Base-by-base conservation (phyloP, 768 basidiomycete genomes). In the Leccinum variicolor region DNA sequence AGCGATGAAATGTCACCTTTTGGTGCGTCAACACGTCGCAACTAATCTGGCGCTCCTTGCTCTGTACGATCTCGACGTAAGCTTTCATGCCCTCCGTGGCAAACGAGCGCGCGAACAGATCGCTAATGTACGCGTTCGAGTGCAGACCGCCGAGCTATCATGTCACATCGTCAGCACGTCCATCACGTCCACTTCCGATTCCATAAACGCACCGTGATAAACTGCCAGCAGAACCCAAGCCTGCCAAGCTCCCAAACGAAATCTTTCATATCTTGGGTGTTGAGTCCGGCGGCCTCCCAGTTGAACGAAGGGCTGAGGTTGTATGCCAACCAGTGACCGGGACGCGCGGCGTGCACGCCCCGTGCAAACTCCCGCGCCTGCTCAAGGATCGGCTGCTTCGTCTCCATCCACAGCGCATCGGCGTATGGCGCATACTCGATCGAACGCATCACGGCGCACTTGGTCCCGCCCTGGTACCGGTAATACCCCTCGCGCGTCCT, bases 61-160 rank as follows among this genome's bases (percentile, higher is more conserved):
- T 80, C 73, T 99, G 97, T 54, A 99, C 79, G 57, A 98, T 77
- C 75, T 95, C 92, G 61, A 98, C 95, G 69, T 98, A 99, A 2
- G 97, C 97, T 74, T 98, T 94, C 97, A 99, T 99, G 43, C 96
- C 97, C 61, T 96, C 95, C 74, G 86, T 88, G 36, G 93, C 89
- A 70, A 85, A 98, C 53, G 89, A 82, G 64, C 84, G 74, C 4
- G 97, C 96, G 73, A 99, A 98, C 23, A 89, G 75, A 71, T 98
- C 94, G 64, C 88, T 92, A 70, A 98, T 98, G 74, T 94, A 96
- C 29, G 89, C 97, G 74, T 97, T 99, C 59, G 95, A 96, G 72
- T 99, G 97, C 45, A 99, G 81, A 56, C 97, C 97, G 46, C 85
- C 97, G 59, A 99, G 91, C 94, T 97, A 60, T 50, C 23, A 23